Conservation (phyloP, 495 filamentous ascomycete species). For the Clohesyomyces aquaticus region DNA sequence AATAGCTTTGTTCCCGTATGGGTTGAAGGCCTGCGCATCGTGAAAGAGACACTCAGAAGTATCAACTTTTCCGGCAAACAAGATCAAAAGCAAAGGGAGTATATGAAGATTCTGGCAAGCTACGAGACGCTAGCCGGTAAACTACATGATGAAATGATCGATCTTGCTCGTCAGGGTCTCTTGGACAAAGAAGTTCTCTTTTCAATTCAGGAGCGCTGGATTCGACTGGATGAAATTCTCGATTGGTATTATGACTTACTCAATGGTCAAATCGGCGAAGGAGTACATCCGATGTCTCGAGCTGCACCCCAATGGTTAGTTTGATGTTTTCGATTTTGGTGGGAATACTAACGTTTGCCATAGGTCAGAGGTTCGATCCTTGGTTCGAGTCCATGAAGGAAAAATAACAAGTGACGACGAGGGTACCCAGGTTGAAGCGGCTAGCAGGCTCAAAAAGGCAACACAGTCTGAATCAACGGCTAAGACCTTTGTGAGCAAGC, state of each 20-base stretch:
- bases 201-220: slow-evolving; percentile 10
- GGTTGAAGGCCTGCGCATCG: not conserved
- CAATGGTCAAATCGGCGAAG: not conserved
- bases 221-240: not conserved
- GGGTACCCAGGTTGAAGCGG: not conserved
- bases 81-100: not conserved
- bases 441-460: not conserved
- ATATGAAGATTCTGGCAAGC: not conserved
- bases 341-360: not conserved
- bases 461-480: not conserved
- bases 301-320: slow-evolving; percentile 1
- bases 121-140: not conserved
- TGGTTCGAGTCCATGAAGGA: not conserved
- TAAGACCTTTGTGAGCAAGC: not conserved
- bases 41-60: not conserved
- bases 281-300: slow-evolving; percentile 1
- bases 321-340: not conserved
- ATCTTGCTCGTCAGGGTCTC: not conserved
- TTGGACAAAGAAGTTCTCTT: slow-evolving; percentile 5
- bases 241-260: slow-evolving; percentile 12
- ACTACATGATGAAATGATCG: not conserved
- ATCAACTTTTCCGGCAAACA: slow-evolving; percentile 5
- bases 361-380: not conserved
- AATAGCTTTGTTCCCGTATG: not conserved
- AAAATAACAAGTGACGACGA: slow-evolving; percentile 1